A percentile compares a stretch with the other conserved stretches of the same genome.
Conservation (phyloP, 1,284 basidiomycete species). For the Malassezia arunalokei region DNA sequence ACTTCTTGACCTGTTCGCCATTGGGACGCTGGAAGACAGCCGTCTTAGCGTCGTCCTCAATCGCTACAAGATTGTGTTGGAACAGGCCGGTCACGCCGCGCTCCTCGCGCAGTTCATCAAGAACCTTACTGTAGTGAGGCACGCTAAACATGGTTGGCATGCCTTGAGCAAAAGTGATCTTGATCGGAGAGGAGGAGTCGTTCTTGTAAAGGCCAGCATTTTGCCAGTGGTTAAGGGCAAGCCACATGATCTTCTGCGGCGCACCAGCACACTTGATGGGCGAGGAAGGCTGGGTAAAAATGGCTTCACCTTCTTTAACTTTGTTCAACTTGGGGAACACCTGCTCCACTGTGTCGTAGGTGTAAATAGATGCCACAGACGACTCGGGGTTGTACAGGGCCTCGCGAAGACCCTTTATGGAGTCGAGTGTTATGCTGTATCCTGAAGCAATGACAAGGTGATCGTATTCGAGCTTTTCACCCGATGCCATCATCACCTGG, state of each 20-base stretch:
- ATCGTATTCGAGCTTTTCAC: constrained; percentile 66
- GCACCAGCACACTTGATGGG: constrained; percentile 87
- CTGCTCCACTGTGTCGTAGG: constrained; percentile 34
- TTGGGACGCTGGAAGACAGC: constrained; percentile 58
- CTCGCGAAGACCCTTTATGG: constrained; percentile 62
- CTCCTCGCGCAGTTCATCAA: constrained; percentile 64
- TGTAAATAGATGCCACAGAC: constrained; percentile 89
- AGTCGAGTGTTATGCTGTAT: constrained; percentile 63
- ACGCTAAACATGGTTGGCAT: constrained; percentile 73
- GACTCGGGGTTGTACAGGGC: constrained; percentile 65
- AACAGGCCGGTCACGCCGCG: constrained; percentile 71
- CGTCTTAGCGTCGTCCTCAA: constrained; percentile 54
- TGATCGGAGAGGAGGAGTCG: constrained; percentile 49
- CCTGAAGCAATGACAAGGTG: constrained; percentile 78
- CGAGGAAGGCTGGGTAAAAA: constrained; percentile 94
- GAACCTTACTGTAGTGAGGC: constrained; percentile 72
- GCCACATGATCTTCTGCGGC: constrained; percentile 48
- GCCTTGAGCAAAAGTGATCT: constrained; percentile 77
- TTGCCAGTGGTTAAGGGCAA: constrained; percentile 38
- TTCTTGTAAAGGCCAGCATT: constrained; percentile 25
- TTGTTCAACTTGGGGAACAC: constrained; percentile 49
- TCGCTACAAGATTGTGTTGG: constrained; percentile 66
- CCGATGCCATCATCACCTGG: constrained; percentile 59
- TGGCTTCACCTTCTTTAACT: constrained; percentile 65
- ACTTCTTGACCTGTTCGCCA: constrained; percentile 52